These are phyloP conservation scores for Penicillium decumbens DNA, from an alignment of 2,329 filamentous ascomycete genomes.

Conservation along the genomic window DNA sequence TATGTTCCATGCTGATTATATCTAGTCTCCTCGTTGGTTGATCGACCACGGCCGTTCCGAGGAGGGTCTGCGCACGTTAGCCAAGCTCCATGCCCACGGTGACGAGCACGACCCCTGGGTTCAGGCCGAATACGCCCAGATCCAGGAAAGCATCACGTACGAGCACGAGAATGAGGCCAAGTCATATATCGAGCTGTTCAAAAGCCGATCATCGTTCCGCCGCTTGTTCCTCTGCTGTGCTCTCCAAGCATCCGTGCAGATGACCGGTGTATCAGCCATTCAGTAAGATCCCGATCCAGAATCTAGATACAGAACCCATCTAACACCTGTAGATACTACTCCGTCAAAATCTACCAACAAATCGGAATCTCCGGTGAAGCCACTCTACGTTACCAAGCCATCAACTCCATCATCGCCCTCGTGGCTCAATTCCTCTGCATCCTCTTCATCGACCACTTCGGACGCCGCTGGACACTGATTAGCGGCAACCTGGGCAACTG, in stretches of 20 bases:
- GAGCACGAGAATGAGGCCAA: constrained; percentile 67
- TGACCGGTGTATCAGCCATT: constrained; percentile 71
- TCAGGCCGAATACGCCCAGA: constrained; percentile 66
- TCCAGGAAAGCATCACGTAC: constrained; percentile 60
- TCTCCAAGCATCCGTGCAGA: constrained; percentile 67
- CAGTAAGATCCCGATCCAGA: constrained; percentile 43
- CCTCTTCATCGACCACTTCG: constrained; percentile 60
- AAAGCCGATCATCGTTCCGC: constrained; percentile 61
- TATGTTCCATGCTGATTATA: not conserved
- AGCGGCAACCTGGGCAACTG: constrained; percentile 66
- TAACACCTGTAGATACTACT: constrained; percentile 55
- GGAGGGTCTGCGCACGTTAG: constrained; percentile 62
- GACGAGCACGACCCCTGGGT: constrained; percentile 65
- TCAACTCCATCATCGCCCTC: constrained; percentile 66
- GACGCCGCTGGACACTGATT: constrained; percentile 69
- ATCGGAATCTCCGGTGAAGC: constrained; percentile 63
- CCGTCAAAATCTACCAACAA: constrained; percentile 60
- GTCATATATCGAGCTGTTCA: constrained; percentile 66
- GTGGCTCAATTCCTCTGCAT: constrained; percentile 66
- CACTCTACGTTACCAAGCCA: constrained; percentile 70
- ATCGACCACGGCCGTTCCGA: constrained; percentile 66
- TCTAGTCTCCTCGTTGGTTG: constrained; percentile 62
- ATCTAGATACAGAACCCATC: not conserved
- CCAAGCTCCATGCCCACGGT: constrained; percentile 65
- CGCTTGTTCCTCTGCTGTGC: constrained; percentile 65